These are phyloP conservation scores for Euphorbia pulcherrima DNA, from an alignment of 345 rosid species.

Conservation along the genomic window DNA sequence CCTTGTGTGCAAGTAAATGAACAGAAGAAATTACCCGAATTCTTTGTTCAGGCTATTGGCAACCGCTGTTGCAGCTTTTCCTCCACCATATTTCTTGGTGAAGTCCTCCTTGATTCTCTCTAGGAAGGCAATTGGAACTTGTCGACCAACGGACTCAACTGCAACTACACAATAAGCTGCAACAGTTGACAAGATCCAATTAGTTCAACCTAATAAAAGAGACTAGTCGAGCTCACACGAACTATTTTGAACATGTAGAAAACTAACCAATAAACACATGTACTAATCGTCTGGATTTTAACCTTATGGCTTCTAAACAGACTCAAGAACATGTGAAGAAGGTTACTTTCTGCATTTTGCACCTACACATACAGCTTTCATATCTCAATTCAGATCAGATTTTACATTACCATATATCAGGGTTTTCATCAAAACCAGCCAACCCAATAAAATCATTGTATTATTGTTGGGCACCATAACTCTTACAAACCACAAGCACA, in stretches of 20 bases:
- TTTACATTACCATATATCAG: neutral
- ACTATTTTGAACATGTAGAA: neutral
- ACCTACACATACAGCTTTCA: neutral
- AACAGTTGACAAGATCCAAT: neutral
- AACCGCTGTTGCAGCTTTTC: conserved; percentile 25
- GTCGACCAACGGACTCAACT: conserved; percentile 29
- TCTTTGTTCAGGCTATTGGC: conserved; percentile 28
- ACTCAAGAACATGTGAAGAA: neutral
- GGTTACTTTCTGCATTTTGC: neutral
- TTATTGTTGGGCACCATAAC: neutral
- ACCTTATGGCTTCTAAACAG: neutral
- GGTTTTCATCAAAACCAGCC: neutral
- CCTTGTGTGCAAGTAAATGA: neutral
- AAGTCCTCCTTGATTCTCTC: conserved; percentile 31
- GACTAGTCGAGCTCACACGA: neutral
- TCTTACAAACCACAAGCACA: neutral
- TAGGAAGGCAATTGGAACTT: conserved; percentile 30
- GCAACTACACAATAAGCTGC: conserved; percentile 35
- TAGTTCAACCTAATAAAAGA: conserved; percentile 1
- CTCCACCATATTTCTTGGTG: conserved; percentile 28
- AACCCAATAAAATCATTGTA: neutral
- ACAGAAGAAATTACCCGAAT: conserved; percentile 25
- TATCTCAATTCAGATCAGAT: neutral
- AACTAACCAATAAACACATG: too few species aligned
- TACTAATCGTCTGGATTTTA: neutral